These are phyloP conservation scores for Furcasterigmium sp. DNA, from an alignment of 2,329 filamentous ascomycete species.

Conservation along the genomic window DNA sequence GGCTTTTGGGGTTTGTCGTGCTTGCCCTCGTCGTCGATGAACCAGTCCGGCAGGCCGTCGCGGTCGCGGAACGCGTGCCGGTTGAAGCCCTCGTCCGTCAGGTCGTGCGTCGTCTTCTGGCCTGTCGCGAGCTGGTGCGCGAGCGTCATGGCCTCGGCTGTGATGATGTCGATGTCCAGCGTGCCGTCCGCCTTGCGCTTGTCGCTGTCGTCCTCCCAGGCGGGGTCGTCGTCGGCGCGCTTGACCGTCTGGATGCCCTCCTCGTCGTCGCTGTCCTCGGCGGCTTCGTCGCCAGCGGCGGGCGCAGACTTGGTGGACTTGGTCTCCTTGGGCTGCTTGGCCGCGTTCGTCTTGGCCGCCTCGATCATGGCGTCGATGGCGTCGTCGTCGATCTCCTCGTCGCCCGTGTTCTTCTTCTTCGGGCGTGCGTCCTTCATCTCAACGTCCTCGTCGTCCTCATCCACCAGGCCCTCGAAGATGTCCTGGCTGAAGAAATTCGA, in stretches of 20 bases:
- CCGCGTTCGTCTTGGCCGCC: slow-evolving; percentile 17
- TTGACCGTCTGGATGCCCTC: slow-evolving; percentile 62
- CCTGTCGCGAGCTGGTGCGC: slow-evolving; percentile 88
- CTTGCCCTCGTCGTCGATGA: slow-evolving; percentile 82
- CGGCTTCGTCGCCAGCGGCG: not conserved
- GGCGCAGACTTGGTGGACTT: slow-evolving; percentile 25
- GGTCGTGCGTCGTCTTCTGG: slow-evolving; percentile 70
- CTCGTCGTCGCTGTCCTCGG: slow-evolving; percentile 23
- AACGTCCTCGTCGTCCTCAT: slow-evolving; percentile 35
- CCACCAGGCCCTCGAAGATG: slow-evolving; percentile 71
- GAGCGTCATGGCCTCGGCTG: slow-evolving; percentile 97
- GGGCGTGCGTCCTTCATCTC: slow-evolving; percentile 24
- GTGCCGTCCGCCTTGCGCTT: slow-evolving; percentile 59
- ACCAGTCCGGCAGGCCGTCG: slow-evolving; percentile 95
- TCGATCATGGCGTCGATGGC: slow-evolving; percentile 6
- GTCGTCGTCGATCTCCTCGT: slow-evolving; percentile 7
- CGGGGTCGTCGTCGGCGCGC: slow-evolving; percentile 38
- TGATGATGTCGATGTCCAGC: slow-evolving; percentile 93
- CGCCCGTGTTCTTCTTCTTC: slow-evolving; percentile 16
- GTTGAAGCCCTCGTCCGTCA: slow-evolving; percentile 91
- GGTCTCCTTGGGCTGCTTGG: slow-evolving; percentile 15
- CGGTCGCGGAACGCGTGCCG: slow-evolving; percentile 85
- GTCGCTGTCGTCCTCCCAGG: slow-evolving; percentile 61
- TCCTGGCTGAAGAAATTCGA: slow-evolving; percentile 91
- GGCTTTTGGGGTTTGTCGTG: slow-evolving; percentile 84